Base-by-base conservation (phyloP, 768 basidiomycete genomes). In the Roridomyces roridus region DNA sequence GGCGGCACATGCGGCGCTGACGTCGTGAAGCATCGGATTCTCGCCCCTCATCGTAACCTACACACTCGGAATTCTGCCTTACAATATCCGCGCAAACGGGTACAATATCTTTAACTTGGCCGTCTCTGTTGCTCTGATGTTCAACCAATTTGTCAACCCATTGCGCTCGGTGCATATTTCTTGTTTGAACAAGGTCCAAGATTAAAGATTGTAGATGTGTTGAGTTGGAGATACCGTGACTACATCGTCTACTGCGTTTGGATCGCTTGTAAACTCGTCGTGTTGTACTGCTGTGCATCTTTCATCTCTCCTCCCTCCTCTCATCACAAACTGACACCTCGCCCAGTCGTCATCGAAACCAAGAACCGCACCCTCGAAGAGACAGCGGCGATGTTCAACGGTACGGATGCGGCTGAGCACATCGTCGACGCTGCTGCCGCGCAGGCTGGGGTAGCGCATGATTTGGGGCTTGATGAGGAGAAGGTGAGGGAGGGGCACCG, bases 1-100 rank as follows among this genome's bases (percentile, higher is more conserved):
- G 5, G 85, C 88, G 8, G 86, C 84, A 6, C 85, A 91, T 64
- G 81, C 88, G 20, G 84, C 92, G 71, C 87, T 94, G 54, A 89
- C 84, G 4, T 89, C 92, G 76, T 90, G 93, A 72, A 84, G 83
- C 67, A 67, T 94, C 39, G 91, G 91, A 14, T 94, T 92, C 78
- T 86, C 89, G 5, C 93, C 94, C 8, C 87, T 95, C 56, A 88
- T 93, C 63, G 87, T 94, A 52, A 84, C 88, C 0, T 94, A 95
- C 77, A 91, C 92, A 39, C 82, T 94, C 61, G 94, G 96, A 72
- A 95, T 96, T 73, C 76, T 95, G 47, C 93, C 93, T 5, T 94
- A 81, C 77, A 74, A 77, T 28, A 78, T 95, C 55, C 92, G 93
- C 70, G 92, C 92, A 62, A 94, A 93, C 79, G 91, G 92, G 50